These are phyloP conservation scores for Wakefieldia striispora DNA, from an alignment of 768 basidiomycete species.

Conservation along the genomic window DNA sequence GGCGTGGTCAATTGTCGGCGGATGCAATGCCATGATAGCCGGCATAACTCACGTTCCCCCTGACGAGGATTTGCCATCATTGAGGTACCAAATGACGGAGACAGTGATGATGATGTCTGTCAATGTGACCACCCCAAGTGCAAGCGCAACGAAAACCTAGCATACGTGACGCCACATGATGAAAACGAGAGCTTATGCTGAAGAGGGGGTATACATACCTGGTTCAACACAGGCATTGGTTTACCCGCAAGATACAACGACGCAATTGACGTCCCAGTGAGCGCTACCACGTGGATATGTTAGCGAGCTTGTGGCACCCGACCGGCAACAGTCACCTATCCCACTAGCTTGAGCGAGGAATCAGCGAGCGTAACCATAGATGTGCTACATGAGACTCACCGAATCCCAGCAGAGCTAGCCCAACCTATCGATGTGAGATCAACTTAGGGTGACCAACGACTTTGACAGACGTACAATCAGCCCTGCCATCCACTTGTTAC, in stretches of 20 bases:
- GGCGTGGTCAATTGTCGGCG: neutral
- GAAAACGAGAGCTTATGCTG: neutral
- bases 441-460: neutral
- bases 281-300: neutral
- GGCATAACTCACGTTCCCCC: constrained; percentile 3
- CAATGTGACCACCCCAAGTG: constrained; percentile 15
- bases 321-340: constrained; percentile 2
- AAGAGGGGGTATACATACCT: neutral
- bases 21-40: neutral
- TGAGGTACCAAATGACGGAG: constrained; percentile 9
- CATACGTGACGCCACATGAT: neutral
- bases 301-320: neutral
- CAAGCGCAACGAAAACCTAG: constrained; percentile 6
- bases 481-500: constrained; percentile 8
- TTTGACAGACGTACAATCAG: constrained; percentile 5
- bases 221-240: neutral
- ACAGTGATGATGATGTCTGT: constrained; percentile 16
- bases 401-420: constrained; percentile 4
- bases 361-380: neutral
- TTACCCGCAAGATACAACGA: neutral
- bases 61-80: neutral
- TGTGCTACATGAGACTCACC: neutral
- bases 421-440: neutral
- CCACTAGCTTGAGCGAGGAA: constrained; percentile 1
- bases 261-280: constrained; percentile 1